Base-by-base conservation (phyloP, 495 filamentous ascomycete genomes). In the Gamarada debralockiae region DNA sequence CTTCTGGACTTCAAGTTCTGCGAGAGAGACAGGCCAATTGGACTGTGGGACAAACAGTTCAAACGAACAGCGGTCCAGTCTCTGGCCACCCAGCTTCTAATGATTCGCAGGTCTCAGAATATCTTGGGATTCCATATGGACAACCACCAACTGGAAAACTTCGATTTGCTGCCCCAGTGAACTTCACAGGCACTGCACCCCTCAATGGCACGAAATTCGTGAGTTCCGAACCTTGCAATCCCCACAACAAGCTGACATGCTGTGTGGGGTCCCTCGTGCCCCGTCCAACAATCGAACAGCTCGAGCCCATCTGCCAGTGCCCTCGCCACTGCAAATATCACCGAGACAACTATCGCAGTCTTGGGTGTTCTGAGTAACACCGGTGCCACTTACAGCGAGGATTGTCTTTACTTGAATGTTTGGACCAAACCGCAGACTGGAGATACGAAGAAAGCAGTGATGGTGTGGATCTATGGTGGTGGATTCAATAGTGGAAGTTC, bases 391-490 rank as follows among this genome's bases (percentile, higher is more conserved):
- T 57, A 51, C 14, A 55, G 63, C 50, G 81, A 84, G 53, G 77
- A 83, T 60, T 83, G 80, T 52, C 61, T 84, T 5, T 70, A 66
- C 5, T 55, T 83, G 13, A 74, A 73, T 53, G 59, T 84, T 37
- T 82, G 77, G 76, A 62, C 63, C 3, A 59, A 56, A 27, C 60
- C 68, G 46, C 64, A 37, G 63, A 65, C 15, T 51, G 69, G 50
- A 53, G 57, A 42, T 55, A 23, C 33, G 2, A 37, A 49, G 18
- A 68, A 41, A 17, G 58, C 58, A 1, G 72, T 77, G 15, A 27
- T 74, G 27, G 38, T 77, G 18, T 78, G 59, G 56, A 65, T 73
- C 25, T 58, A 68, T 42, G 75, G 75, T 12, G 61, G 27, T 10
- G 49, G 45, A 1, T 73, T 72, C 48, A 52, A 48, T 22, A 62